Evolutionary conservation across 371 early-diverging fungal species (phyloP).

Genomic region (Batrachochytrium dendrobatidis): DNA sequence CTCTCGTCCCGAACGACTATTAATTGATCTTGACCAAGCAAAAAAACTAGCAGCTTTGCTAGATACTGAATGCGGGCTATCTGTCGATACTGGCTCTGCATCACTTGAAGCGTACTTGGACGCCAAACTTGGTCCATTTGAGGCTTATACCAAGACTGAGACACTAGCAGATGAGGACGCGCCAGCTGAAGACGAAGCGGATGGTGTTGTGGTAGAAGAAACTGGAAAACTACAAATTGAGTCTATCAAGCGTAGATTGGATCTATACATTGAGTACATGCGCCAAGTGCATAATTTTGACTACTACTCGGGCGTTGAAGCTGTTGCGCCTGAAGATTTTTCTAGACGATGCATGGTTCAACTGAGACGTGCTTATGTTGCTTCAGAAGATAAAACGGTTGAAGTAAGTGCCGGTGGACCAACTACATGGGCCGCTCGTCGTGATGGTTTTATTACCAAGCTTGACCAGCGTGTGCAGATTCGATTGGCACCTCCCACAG

Average conservation of each 20-base stretch:
- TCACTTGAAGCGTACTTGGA: slow-evolving; percentile 22
- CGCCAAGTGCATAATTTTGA: slow-evolving; percentile 88
- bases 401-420: neutral
- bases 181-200: slow-evolving; percentile 5
- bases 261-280: slow-evolving; percentile 75
- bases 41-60: slow-evolving; percentile 49
- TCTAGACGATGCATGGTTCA: slow-evolving; percentile 37
- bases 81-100: slow-evolving; percentile 16
- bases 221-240: neutral
- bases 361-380: slow-evolving; percentile 7
- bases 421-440: slow-evolving; percentile 8
- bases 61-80: slow-evolving; percentile 50
- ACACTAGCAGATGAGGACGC: slow-evolving; percentile 9
- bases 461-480: slow-evolving; percentile 34
- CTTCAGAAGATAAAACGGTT: slow-evolving; percentile 4
- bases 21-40: slow-evolving; percentile 58
- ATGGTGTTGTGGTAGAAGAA: neutral
- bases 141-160: slow-evolving; percentile 4
- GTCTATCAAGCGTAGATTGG: slow-evolving; percentile 57
- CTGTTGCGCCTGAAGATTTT: slow-evolving; percentile 77
- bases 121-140: slow-evolving; percentile 3
- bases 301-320: slow-evolving; percentile 84
- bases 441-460: slow-evolving; percentile 12
- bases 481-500: slow-evolving; percentile 33
- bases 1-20: slow-evolving; percentile 54